Evolutionary conservation across 371 early-diverging fungal species (phyloP), one percentile per base, ranked within the genome.

Genomic region (Circinella minor): DNA sequence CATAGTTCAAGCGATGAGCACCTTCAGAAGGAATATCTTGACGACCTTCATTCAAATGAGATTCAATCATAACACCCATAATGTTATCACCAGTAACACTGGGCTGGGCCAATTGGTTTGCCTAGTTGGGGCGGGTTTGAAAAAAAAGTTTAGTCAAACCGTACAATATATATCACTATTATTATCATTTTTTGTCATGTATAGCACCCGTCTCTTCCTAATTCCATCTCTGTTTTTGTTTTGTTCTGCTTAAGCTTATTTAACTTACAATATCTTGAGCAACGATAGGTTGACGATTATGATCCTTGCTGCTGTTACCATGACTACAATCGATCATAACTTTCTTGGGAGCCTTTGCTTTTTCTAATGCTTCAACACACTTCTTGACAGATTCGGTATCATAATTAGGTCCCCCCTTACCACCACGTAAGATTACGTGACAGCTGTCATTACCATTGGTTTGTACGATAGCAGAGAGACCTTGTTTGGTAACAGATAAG

Each of bases 291-390:
- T 98, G 98, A 73, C 91, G 89, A 54, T 86, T 85, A 69, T 91
- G 92, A 71, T 91, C 79, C 81, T 94, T 95, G 80, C 79, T 79
- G 69, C 87, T 88, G 85, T 93, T 95, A 55, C 95, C 98, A 77
- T 98, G 98, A 65, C 93, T 92, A 84, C 95, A 96, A 77, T 98
- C 98, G 67, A 97, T 84, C 98, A 98, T 97, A 74, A 98, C 79
- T 34, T 79, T 76, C 47, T 88, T 76, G 15, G 76, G 74, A 60
- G 94, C 72, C 65, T 90, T 89, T 71, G 87, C 88, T 70, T 89
- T 88, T 37, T 75, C 75, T 63, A 95, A 84, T 67, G 91, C 86
- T 54, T 77, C 83, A 6, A 85, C 81, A 13, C 88, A 87, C n/a
- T 75, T 77, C 77, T 85, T 79, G 55, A 95, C 89, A 51, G 86